A percentile compares a stretch with the other conserved stretches of the same genome.
Conservation (phyloP, 2,329 filamentous ascomycete genomes). For the Phaeosphaeriaceae sp. region DNA sequence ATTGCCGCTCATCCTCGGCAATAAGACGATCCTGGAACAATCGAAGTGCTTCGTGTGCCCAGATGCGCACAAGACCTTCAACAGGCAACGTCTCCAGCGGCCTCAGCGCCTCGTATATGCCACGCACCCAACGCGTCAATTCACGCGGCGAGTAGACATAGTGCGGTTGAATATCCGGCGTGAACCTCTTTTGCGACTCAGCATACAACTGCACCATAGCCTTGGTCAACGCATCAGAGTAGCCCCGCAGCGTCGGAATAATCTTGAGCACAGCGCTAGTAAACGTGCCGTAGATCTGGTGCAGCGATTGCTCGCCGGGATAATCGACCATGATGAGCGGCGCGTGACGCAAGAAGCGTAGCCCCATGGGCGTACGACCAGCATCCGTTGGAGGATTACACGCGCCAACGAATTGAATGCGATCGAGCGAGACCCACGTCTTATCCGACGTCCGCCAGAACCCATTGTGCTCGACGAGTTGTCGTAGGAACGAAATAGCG, state of each 20-base stretch:
- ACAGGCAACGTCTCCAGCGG: slow-evolving; percentile 86
- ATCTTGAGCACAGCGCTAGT: slow-evolving; percentile 97
- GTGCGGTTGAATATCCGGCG: slow-evolving; percentile 94
- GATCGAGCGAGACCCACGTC: slow-evolving; percentile 95
- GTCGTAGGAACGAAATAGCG: slow-evolving; percentile 94
- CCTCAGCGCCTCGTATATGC: slow-evolving; percentile 94
- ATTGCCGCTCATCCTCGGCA: slow-evolving; percentile 88
- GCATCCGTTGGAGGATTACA: slow-evolving; percentile 98
- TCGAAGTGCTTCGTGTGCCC: slow-evolving; percentile 95
- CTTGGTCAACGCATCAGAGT: slow-evolving; percentile 90
- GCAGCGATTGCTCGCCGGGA: slow-evolving; percentile 90
- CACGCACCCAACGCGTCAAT: slow-evolving; percentile 94
- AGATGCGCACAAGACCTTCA: slow-evolving; percentile 93
- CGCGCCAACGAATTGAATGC: slow-evolving; percentile 98
- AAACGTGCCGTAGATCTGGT: slow-evolving; percentile 98
- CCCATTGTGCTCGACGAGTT: slow-evolving; percentile 97
- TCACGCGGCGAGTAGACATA: slow-evolving; percentile 99
- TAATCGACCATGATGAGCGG: slow-evolving; percentile 99
- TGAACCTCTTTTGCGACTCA: slow-evolving; percentile 93
- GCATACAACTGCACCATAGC: slow-evolving; percentile 98
- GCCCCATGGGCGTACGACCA: slow-evolving; percentile 91
- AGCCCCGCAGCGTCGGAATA: slow-evolving; percentile 90
- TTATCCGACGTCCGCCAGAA: slow-evolving; percentile 99
- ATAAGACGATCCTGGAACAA: slow-evolving; percentile 98
- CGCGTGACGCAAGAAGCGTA: slow-evolving; percentile 92